Evolutionary conservation across 2,329 filamentous ascomycete genomes (phyloP).

Genomic region (Juglanconis oblonga): DNA sequence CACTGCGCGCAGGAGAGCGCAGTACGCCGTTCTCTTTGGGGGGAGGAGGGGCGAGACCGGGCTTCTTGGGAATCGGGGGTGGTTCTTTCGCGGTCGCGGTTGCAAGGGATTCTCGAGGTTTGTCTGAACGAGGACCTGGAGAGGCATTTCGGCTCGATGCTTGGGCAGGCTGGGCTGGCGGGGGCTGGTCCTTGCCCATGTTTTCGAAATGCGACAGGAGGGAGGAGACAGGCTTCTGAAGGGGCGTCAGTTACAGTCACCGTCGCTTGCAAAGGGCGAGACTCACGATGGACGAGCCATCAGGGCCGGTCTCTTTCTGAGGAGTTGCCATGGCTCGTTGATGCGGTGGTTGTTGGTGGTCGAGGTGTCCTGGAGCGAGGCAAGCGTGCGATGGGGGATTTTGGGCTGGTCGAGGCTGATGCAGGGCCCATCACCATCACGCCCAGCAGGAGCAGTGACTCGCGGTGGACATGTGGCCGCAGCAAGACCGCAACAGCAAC

Average conservation of each 20-base stretch:
- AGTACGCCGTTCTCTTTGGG: conserved; percentile 23
- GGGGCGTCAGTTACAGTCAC: conserved; percentile 22
- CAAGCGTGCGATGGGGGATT: conserved; percentile 10
- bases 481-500: neutral
- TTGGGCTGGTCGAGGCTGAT: conserved; percentile 23
- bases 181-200: conserved; percentile 50
- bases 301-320: conserved; percentile 47
- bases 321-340: conserved; percentile 15
- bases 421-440: conserved; percentile 15
- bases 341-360: conserved; percentile 11
- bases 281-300: conserved; percentile 73
- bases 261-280: conserved; percentile 15
- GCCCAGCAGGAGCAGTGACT: conserved; percentile 17
- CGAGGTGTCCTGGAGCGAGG: conserved; percentile 3
- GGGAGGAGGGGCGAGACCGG: conserved; percentile 11
- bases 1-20: conserved; percentile 24
- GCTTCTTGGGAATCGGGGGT: conserved; percentile 33
- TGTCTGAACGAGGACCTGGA: conserved; percentile 37
- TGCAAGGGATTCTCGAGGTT: conserved; percentile 33
- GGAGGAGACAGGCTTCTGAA: conserved; percentile 76
- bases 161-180: conserved; percentile 30
- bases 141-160: conserved; percentile 32
- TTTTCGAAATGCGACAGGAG: conserved; percentile 80
- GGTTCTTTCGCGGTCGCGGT: conserved; percentile 35
- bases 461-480: conserved; percentile 14